Conservation (phyloP, 2,329 filamentous ascomycete species). For the Colletotrichum viniferum region DNA sequence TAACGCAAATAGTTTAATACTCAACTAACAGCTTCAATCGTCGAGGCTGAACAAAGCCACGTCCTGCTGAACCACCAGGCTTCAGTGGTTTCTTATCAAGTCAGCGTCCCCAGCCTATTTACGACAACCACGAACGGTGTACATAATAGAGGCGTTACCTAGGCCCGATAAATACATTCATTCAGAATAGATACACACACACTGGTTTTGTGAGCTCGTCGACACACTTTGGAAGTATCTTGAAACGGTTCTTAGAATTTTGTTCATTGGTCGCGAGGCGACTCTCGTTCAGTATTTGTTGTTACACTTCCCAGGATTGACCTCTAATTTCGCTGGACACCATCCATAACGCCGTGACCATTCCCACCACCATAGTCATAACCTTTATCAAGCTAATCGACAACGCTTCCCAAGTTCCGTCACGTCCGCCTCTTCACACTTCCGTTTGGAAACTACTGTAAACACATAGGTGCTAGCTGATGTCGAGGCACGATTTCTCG, state of each 20-base stretch:
- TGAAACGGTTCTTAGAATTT: neutral
- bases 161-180: too few species aligned
- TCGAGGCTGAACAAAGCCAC: too few species aligned
- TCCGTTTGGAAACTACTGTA: constrained; percentile 9
- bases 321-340: neutral
- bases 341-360: neutral
- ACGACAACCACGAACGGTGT: too few species aligned
- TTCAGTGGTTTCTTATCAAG: too few species aligned
- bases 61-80: too few species aligned
- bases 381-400: constrained; percentile 7
- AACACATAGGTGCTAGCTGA: neutral
- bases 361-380: neutral
- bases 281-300: neutral
- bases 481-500: neutral
- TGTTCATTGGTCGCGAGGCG: neutral
- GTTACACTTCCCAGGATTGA: neutral
- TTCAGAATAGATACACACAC: neutral
- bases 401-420: constrained; percentile 10
- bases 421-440: neutral
- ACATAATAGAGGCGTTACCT: too few species aligned
- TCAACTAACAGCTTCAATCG: neutral
- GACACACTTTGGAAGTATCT: neutral
- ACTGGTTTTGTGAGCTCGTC: neutral
- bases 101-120: too few species aligned
- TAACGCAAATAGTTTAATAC: neutral